Evolutionary conservation across 148 eudicot species (phyloP).

Genomic region (Silene conica): DNA sequence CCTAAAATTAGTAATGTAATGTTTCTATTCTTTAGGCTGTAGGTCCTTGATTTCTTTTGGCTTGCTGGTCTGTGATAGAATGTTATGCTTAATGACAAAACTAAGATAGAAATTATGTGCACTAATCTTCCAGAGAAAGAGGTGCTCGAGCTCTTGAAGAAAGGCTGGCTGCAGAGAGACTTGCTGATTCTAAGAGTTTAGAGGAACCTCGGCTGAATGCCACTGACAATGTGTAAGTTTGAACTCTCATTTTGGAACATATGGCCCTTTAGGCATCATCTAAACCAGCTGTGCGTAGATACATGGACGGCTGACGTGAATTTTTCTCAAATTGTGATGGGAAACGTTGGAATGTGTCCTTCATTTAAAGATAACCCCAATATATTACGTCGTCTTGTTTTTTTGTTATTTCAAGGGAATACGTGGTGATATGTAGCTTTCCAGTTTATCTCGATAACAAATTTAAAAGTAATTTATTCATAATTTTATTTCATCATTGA

Average conservation of each 20-base stretch:
- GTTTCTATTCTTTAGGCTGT: no score
- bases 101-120: background rate
- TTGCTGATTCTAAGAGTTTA: slow-evolving; percentile 45
- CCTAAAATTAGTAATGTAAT: no score
- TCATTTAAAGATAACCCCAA: background rate
- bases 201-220: slow-evolving; percentile 58
- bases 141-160: slow-evolving; percentile 98
- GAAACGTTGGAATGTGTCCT: background rate
- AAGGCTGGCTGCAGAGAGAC: slow-evolving; percentile 78
- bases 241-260: background rate
- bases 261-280: background rate
- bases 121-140: slow-evolving; percentile 64
- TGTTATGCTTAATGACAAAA: background rate
- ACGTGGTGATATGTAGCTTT: no score
- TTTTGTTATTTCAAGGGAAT: background rate
- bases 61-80: background rate
- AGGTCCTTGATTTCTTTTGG: background rate
- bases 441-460: background rate
- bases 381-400: no score
- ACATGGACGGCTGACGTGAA: background rate
- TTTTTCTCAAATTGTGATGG: background rate
- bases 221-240: slow-evolving; percentile 51
- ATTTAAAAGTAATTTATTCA: no score
- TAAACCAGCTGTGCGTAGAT: background rate
- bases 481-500: no score